Percentiles rank a stretch among this genome's conserved stretches.
Conservation (phyloP, 2,329 filamentous ascomycete species). For the Diaporthe vexans region DNA sequence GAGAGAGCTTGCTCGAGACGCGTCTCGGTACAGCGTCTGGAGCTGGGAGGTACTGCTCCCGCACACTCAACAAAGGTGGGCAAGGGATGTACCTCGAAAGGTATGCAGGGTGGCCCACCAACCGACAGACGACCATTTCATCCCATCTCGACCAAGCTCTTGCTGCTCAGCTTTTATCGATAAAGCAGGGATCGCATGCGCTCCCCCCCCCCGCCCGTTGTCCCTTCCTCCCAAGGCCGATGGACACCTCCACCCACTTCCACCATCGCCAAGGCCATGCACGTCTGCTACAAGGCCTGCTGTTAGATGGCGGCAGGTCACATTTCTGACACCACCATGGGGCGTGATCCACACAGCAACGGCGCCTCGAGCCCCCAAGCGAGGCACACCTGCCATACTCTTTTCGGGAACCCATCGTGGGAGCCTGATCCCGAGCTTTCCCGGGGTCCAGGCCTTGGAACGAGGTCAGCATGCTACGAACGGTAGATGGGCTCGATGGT, state of each 20-base stretch:
- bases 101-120: constrained; percentile 14
- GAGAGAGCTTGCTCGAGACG: constrained; percentile 11
- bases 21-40: background rate
- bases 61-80: background rate
- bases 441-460: constrained; percentile 7
- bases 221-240: background rate
- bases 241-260: constrained; percentile 17
- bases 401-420: background rate
- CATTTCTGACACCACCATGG: background rate
- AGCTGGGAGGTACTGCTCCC: constrained; percentile 7
- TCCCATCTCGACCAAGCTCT: constrained; percentile 31
- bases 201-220: no score
- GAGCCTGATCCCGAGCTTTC: constrained; percentile 11
- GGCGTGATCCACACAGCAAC: background rate
- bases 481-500: background rate
- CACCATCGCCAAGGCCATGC: constrained; percentile 20
- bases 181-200: constrained; percentile 33
- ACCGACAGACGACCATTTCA: constrained; percentile 18
- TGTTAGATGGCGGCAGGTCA: background rate
- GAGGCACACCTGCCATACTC: background rate
- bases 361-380: background rate
- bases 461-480: background rate
- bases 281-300: background rate
- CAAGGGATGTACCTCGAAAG: constrained; percentile 28
- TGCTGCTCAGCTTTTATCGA: constrained; percentile 28